Evolutionary conservation across 345 rosid genomes (phyloP).

Genomic region (sweet orange (Citrus sinensis)): DNA sequence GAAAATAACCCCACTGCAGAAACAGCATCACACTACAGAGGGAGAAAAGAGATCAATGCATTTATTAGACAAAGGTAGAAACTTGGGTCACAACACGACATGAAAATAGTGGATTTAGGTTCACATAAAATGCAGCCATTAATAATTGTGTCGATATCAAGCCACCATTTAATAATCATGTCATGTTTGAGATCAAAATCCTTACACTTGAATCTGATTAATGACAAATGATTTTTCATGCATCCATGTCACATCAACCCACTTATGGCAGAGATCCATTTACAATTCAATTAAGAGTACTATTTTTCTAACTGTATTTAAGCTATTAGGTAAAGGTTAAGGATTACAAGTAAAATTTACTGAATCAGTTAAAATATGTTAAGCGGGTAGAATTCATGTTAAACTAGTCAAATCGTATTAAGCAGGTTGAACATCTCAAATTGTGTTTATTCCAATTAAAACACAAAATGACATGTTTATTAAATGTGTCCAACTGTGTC

Average conservation of each 20-base stretch:
- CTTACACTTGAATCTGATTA: too few species aligned
- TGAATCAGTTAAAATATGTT: background rate
- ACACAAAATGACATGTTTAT: background rate
- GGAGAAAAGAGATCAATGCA: background rate
- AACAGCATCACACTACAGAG: background rate
- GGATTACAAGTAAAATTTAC: background rate
- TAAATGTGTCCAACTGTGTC: background rate
- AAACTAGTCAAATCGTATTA: background rate
- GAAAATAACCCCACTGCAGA: background rate
- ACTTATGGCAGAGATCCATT: background rate
- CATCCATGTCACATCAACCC: background rate
- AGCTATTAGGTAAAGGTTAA: background rate
- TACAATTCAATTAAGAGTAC: background rate
- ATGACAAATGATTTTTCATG: too few species aligned
- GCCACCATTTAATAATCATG: background rate
- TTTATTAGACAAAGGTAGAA: background rate
- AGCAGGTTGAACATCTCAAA: background rate
- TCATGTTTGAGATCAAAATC: too few species aligned
- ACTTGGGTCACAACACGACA: background rate
- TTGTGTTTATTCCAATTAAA: background rate
- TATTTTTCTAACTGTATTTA: background rate
- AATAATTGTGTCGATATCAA: background rate
- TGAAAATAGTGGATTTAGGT: background rate
- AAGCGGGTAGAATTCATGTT: background rate
- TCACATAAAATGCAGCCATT: background rate